These are phyloP conservation scores for Penicillium cataractarum DNA, from an alignment of 495 filamentous ascomycete species.

Conservation along the genomic window DNA sequence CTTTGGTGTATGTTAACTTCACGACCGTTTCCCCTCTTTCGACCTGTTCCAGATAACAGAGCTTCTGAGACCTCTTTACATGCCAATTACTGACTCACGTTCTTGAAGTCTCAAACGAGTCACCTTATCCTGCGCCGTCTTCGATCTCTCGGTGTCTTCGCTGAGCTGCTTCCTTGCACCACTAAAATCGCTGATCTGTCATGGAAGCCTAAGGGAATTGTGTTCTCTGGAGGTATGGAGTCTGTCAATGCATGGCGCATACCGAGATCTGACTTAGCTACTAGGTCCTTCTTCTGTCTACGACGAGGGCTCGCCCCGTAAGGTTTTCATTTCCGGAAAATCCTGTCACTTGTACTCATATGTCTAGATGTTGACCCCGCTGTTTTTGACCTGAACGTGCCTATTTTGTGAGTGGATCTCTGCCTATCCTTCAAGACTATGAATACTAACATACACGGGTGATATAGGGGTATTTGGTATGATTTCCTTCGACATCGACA, in stretches of 20 bases:
- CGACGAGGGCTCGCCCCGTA: conserved; percentile 29
- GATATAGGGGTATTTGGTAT: conserved; percentile 31
- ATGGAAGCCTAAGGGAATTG: conserved; percentile 68
- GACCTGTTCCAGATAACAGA: conserved; percentile 9
- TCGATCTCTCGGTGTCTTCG: conserved; percentile 81
- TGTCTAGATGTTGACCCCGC: conserved; percentile 30
- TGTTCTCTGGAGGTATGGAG: conserved; percentile 28
- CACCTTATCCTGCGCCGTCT: conserved; percentile 80
- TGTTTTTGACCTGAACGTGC: conserved; percentile 28
- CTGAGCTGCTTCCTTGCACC: conserved; percentile 93
- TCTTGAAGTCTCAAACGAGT: conserved; percentile 44
- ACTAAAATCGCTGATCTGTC: conserved; percentile 76
- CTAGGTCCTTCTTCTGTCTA: conserved; percentile 30
- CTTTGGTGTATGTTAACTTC: conserved; percentile 17
- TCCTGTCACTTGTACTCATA: conserved; percentile 17
- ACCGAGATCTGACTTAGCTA: conserved; percentile 14
- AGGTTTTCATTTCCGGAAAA: conserved; percentile 8
- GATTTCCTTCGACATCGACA: conserved; percentile 8
- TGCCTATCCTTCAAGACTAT: background rate
- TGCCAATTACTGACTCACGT: conserved; percentile 11
- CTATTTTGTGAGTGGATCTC: conserved; percentile 22
- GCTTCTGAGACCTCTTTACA: conserved; percentile 6
- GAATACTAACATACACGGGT: conserved; percentile 16
- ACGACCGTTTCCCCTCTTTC: conserved; percentile 5
- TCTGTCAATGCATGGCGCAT: background rate